Base-by-base conservation (phyloP, 2,329 filamentous ascomycete genomes). In the Epichloe sibirici region DNA sequence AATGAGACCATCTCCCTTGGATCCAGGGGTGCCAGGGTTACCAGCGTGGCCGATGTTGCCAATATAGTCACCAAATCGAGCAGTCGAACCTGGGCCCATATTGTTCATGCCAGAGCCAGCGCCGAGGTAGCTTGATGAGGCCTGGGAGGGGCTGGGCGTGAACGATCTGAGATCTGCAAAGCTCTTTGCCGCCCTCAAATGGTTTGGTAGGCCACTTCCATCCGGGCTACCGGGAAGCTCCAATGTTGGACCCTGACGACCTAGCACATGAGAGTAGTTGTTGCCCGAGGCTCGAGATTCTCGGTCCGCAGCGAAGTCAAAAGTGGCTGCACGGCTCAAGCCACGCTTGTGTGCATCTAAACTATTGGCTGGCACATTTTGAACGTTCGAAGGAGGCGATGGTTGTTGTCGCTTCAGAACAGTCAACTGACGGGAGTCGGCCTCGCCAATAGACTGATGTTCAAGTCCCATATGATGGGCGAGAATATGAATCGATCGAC, bases 131-230 rank as follows among this genome's bases (percentile, higher is more conserved):
- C 89, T 94, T 5, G 88, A 88, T 17, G 88, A 89, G 0, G 69
- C 66, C 12, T 93, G 95, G 3, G 88, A 91, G 5, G 93, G 91
- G 60, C 91, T 97, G 11, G 91, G 91, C 15, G 90, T 96, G 71
- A 94, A 95, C 1, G 90, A 95, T 58, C 91, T 86, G 57, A 98
- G 74, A 65, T 98, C 93, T 38, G 91, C 93, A 66, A 96, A 96
- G 49, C 91, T 97, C 74, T 97, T 97, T 56, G 91, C 93, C 31
- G 88, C 88, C 44, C 93, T 85, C 38, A 98, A 80, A 63, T 91
- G 91, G 65, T 88, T 85, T 47, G 86, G 81, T 35, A 83, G 83
- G 31, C 73, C 74, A 55, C 67, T 70, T 17, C 71, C 73, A 46
- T 83, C 81, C 17, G 80, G 88, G 63, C 88, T 90, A 58, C 88